A percentile compares a stretch with the other conserved stretches of the same genome.
Evolutionary conservation across 495 filamentous ascomycete genomes (phyloP).

Genomic region (Penicillium egyptiacum): DNA sequence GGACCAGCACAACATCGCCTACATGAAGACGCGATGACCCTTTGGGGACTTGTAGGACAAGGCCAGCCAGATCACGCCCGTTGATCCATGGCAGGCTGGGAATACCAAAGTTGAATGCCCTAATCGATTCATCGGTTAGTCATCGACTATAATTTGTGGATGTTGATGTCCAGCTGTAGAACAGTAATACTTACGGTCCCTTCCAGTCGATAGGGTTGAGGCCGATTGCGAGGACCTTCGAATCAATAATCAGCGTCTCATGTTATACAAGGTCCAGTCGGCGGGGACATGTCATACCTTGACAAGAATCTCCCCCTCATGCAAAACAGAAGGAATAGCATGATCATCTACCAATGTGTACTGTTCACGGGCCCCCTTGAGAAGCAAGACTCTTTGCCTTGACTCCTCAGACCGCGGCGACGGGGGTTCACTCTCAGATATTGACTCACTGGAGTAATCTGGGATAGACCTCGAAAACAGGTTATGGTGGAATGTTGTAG

Average conservation of each 20-base stretch:
- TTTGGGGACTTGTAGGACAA: constrained; percentile 50
- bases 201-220: constrained; percentile 77
- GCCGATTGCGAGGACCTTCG: constrained; percentile 55
- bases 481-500: constrained; percentile 20
- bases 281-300: constrained; percentile 30
- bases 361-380: constrained; percentile 38
- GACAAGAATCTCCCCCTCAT: constrained; percentile 56
- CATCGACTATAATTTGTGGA: not conserved
- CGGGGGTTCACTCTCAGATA: constrained; percentile 3
- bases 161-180: not conserved
- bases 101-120: constrained; percentile 66
- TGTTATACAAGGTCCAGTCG: constrained; percentile 4
- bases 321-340: constrained; percentile 45
- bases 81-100: constrained; percentile 65
- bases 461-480: constrained; percentile 11
- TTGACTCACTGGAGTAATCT: constrained; percentile 2
- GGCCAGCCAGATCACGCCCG: constrained; percentile 62
- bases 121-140: constrained; percentile 11
- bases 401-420: constrained; percentile 7
- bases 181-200: constrained; percentile 52
- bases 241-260: constrained; percentile 5
- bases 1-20: constrained; percentile 60
- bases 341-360: constrained; percentile 48
- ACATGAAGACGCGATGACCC: constrained; percentile 45
- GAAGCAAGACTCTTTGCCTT: constrained; percentile 37